These are phyloP conservation scores for Colletotrichum nymphaeae DNA, from an alignment of 2,329 filamentous ascomycete genomes.

Conservation along the genomic window DNA sequence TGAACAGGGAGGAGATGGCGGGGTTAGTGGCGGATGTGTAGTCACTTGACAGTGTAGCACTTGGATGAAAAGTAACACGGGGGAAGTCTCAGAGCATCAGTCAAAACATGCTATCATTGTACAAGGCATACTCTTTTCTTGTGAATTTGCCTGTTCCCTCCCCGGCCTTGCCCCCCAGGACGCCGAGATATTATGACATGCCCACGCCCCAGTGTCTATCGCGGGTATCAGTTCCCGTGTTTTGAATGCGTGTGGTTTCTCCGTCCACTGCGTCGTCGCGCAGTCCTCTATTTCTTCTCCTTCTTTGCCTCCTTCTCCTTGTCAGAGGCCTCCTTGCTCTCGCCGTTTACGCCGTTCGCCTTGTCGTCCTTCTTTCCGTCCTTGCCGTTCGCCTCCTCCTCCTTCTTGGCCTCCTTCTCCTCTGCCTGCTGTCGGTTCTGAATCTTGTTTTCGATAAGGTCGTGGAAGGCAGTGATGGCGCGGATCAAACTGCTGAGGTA, in stretches of 20 bases:
- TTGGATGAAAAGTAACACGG: background rate
- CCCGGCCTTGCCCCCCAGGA: constrained; percentile 29
- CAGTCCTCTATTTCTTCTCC: constrained; percentile 53
- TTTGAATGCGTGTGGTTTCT: constrained; percentile 9
- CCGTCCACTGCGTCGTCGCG: constrained; percentile 8
- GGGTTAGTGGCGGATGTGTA: constrained; percentile 69
- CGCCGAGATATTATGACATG: constrained; percentile 37
- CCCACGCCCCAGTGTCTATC: constrained; percentile 33
- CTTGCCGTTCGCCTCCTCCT: constrained; percentile 72
- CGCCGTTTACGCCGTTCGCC: constrained; percentile 51
- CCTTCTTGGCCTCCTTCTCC: constrained; percentile 90
- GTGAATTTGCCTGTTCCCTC: constrained; percentile 24
- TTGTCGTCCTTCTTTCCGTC: constrained; percentile 67
- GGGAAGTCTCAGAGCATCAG: constrained; percentile 1
- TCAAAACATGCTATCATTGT: constrained; percentile 35
- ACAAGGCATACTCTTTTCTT: constrained; percentile 34
- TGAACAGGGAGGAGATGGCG: constrained; percentile 75
- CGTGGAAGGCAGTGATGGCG: constrained; percentile 98
- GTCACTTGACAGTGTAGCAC: background rate
- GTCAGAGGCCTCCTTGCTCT: constrained; percentile 59
- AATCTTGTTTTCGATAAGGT: constrained; percentile 99
- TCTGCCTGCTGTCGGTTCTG: constrained; percentile 98
- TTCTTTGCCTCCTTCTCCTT: constrained; percentile 66
- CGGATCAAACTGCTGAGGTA: constrained; percentile 97
- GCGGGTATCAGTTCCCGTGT: constrained; percentile 32